phyloP scores from a whole-genome alignment of 768 basidiomycete genomes.

The Pulveroboletus sp. region DNA sequence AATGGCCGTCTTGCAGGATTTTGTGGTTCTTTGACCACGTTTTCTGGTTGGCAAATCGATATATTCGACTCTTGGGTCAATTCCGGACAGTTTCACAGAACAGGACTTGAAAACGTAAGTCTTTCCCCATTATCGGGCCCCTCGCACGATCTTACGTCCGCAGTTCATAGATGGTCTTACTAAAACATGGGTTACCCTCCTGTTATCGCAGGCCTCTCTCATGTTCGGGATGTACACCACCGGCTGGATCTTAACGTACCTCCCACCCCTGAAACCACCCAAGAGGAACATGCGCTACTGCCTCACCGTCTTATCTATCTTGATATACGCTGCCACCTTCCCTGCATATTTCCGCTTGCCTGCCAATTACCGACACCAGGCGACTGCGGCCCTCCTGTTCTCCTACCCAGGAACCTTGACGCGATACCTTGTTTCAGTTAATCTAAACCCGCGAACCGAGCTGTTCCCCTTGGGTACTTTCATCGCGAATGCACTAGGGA shows the following conservation, averaged over 20 bases:
- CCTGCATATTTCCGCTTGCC: slow-evolving; percentile 77
- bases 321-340: slow-evolving; percentile 71
- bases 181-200: slow-evolving; percentile 73
- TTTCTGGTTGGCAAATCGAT: slow-evolving; percentile 93
- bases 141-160: slow-evolving; percentile 5
- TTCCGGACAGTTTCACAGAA: slow-evolving; percentile 45
- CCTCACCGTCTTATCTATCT: slow-evolving; percentile 50
- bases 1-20: slow-evolving; percentile 50
- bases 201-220: slow-evolving; percentile 71
- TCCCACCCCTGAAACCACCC: slow-evolving; percentile 42
- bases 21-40: slow-evolving; percentile 95
- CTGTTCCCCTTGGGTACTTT: slow-evolving; percentile 78
- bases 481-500: slow-evolving; percentile 68
- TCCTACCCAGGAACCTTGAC: slow-evolving; percentile 84
- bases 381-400: slow-evolving; percentile 84
- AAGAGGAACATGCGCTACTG: slow-evolving; percentile 42
- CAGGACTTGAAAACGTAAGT: slow-evolving; percentile 70
- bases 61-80: slow-evolving; percentile 85
- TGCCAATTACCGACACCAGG: slow-evolving; percentile 63
- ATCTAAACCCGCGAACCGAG: slow-evolving; percentile 60
- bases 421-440: slow-evolving; percentile 71
- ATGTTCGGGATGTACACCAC: slow-evolving; percentile 68
- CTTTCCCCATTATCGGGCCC: not conserved
- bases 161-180: slow-evolving; percentile 87
- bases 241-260: slow-evolving; percentile 33